Evolutionary conservation across 257 asterid genomes (phyloP).

Genomic region (Solanum rostratum): DNA sequence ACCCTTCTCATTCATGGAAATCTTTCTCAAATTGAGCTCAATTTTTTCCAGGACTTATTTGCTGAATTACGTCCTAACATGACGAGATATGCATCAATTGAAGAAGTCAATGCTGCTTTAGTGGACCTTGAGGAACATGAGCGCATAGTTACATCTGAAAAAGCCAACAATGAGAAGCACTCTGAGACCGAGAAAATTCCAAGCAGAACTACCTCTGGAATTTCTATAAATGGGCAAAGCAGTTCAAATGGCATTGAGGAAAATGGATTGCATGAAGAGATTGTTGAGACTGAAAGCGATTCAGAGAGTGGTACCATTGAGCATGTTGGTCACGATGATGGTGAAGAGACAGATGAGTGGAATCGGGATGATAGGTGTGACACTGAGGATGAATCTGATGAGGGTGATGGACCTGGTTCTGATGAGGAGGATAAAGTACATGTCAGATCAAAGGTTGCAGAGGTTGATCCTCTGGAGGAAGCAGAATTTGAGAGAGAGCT

Average conservation of each 20-base stretch:
- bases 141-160: constrained; percentile 56
- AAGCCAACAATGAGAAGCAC: constrained; percentile 50
- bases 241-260: constrained; percentile 48
- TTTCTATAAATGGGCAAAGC: constrained; percentile 47
- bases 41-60: constrained; percentile 64
- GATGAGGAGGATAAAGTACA: constrained; percentile 89
- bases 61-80: constrained; percentile 89
- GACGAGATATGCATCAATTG: constrained; percentile 73
- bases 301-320: constrained; percentile 80
- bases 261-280: constrained; percentile 62
- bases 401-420: constrained; percentile 56
- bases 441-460: constrained; percentile 79
- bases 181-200: constrained; percentile 34
- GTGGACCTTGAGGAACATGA: constrained; percentile 85
- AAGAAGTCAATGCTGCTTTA: constrained; percentile 72
- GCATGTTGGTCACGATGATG: constrained; percentile 47
- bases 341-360: constrained; percentile 60
- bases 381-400: constrained; percentile 70
- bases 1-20: not conserved
- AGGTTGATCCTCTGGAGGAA: constrained; percentile 76
- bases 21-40: constrained; percentile 8
- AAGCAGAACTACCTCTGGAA: constrained; percentile 41
- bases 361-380: constrained; percentile 61
- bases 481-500: constrained; percentile 93
- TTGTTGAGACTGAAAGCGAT: constrained; percentile 71